Conservation (phyloP, 495 filamentous ascomycete species). For the Neurospora sp. region DNA sequence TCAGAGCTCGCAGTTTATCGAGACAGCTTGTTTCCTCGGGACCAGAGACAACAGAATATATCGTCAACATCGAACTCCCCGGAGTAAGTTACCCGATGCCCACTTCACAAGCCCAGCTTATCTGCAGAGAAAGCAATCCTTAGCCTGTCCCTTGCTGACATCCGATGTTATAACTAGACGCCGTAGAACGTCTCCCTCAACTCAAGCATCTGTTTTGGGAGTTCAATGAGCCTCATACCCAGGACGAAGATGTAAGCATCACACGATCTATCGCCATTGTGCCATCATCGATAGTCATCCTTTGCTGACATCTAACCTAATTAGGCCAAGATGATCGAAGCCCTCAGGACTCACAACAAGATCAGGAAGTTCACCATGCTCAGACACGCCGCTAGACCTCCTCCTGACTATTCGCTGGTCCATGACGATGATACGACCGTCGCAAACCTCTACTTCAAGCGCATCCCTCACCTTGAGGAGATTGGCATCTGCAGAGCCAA, state of each 20-base stretch:
- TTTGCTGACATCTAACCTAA: neutral
- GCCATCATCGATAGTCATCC: neutral
- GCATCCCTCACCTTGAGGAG: neutral
- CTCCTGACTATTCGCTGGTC: neutral
- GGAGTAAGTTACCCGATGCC: neutral
- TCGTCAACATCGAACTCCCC: neutral
- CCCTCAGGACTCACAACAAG: neutral
- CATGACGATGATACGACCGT: neutral
- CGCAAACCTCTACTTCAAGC: neutral
- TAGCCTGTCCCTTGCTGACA: neutral
- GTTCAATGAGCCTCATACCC: neutral
- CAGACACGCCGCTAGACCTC: neutral
- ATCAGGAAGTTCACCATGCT: neutral
- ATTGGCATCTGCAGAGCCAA: neutral
- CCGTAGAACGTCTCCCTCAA: neutral
- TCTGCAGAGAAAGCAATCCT: neutral
- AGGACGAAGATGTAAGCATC: neutral
- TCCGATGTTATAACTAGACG: neutral
- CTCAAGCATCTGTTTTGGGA: neutral
- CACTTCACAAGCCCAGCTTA: neutral
- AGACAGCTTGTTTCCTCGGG: neutral
- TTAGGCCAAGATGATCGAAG: neutral
- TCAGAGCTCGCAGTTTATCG: neutral
- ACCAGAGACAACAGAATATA: neutral
- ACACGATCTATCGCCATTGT: neutral